Evolutionary conservation across 1,284 basidiomycete species (phyloP).

Genomic region (Cutaneotrichosporon arboriforme): DNA sequence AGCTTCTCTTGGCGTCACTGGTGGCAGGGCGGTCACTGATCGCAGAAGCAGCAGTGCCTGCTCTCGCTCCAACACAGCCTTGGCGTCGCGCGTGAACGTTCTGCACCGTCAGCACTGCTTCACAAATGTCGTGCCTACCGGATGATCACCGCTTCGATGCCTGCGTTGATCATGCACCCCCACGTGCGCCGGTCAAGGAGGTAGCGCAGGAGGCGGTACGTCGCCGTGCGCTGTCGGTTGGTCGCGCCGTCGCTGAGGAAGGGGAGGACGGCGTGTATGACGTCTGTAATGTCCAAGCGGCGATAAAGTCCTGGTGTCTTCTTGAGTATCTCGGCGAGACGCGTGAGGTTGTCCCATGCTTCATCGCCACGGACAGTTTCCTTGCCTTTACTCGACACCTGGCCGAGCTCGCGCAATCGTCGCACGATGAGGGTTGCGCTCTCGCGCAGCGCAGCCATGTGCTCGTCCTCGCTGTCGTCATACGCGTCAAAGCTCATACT

Average conservation of each 20-base stretch:
- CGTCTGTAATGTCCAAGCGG: slow-evolving; percentile 64
- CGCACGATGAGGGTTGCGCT: slow-evolving; percentile 16
- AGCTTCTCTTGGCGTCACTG: slow-evolving; percentile 6
- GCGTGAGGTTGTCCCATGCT: slow-evolving; percentile 53
- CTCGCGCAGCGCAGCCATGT: slow-evolving; percentile 24
- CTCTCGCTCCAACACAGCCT: slow-evolving; percentile 75
- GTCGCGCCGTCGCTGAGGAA: slow-evolving; percentile 70
- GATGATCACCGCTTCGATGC: slow-evolving; percentile 84
- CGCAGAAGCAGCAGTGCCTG: slow-evolving; percentile 91
- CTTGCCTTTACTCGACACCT: slow-evolving; percentile 21
- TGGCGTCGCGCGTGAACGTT: slow-evolving; percentile 76
- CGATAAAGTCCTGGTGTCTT: slow-evolving; percentile 69
- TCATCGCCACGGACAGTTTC: slow-evolving; percentile 27
- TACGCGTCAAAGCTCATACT: neutral
- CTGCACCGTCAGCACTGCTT: slow-evolving; percentile 47
- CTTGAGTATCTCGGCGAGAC: slow-evolving; percentile 65
- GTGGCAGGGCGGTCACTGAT: slow-evolving; percentile 57
- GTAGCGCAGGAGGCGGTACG: slow-evolving; percentile 81
- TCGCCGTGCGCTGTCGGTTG: slow-evolving; percentile 70
- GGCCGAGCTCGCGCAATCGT: slow-evolving; percentile 18
- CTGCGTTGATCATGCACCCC: slow-evolving; percentile 38
- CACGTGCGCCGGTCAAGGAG: slow-evolving; percentile 58
- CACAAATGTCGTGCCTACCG: slow-evolving; percentile 52
- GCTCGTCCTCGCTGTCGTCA: slow-evolving; percentile 10
- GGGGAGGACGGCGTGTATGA: slow-evolving; percentile 69